phyloP scores from a whole-genome alignment of 192 early-diverging fungal species.

The Backusella tuberculispora region DNA sequence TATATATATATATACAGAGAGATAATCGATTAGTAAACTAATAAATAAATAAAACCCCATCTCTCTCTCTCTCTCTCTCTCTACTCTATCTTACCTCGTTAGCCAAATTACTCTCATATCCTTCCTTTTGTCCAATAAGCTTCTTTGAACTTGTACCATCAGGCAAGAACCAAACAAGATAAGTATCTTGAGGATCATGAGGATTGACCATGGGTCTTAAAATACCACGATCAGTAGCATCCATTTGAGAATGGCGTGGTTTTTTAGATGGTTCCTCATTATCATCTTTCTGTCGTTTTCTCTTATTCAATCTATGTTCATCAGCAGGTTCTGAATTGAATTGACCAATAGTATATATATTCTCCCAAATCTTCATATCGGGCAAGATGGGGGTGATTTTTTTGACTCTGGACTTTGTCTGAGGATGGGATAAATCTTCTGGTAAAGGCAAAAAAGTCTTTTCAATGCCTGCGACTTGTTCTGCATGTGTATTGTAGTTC shows the following conservation, averaged over 20 bases:
- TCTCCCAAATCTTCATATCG: conserved; percentile 54
- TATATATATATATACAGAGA: neutral
- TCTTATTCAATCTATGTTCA: conserved; percentile 27
- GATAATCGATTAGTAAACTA: neutral
- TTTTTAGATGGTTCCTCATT: neutral
- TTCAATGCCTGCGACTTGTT: conserved; percentile 50
- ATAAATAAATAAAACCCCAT: neutral
- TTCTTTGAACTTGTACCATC: conserved; percentile 28
- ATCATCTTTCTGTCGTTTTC: neutral
- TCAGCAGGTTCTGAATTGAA: conserved; percentile 54
- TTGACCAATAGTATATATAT: conserved; percentile 53
- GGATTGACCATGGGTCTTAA: conserved; percentile 41
- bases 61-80: neutral
- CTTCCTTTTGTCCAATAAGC: conserved; percentile 28
- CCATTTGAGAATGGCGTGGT: conserved; percentile 5
- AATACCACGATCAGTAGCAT: conserved; percentile 40
- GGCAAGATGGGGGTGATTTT: conserved; percentile 57
- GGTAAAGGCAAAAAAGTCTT: conserved; percentile 48
- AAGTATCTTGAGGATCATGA: conserved; percentile 37
- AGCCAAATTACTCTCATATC: conserved; percentile 20
- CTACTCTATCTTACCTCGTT: conserved; percentile 24
- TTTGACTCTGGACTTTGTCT: conserved; percentile 51
- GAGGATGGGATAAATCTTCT: conserved; percentile 48
- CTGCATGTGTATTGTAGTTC: conserved; percentile 44
- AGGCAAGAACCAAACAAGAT: conserved; percentile 43